phyloP scores from a whole-genome alignment of 495 filamentous ascomycete species.

The Hyaloscypha hepaticicola region DNA sequence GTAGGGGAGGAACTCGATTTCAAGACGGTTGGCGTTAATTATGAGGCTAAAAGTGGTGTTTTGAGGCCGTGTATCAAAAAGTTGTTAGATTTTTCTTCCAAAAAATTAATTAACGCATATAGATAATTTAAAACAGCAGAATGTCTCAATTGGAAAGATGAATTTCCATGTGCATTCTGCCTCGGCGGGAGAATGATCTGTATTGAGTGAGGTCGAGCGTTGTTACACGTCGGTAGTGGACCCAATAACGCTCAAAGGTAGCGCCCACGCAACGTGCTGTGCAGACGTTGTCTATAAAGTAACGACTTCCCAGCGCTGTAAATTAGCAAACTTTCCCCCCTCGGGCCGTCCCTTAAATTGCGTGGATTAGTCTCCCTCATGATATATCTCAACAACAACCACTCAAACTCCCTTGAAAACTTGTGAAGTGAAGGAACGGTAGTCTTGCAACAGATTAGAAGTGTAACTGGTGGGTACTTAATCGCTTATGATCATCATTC shows the following conservation, averaged over 20 bases:
- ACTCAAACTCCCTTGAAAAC: neutral
- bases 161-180: neutral
- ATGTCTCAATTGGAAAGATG: neutral
- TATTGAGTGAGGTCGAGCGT: neutral
- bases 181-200: neutral
- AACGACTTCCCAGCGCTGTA: neutral
- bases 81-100: neutral
- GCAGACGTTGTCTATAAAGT: neutral
- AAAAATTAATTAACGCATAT: neutral
- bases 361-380: neutral
- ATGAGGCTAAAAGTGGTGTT: neutral
- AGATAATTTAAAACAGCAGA: neutral
- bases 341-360: neutral
- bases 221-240: neutral
- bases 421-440: neutral
- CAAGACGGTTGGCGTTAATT: neutral
- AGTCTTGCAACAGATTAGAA: neutral
- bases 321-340: neutral
- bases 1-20: neutral
- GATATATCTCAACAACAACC: neutral
- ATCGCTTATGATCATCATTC: neutral
- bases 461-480: neutral
- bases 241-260: neutral
- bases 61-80: neutral
- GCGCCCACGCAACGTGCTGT: neutral